Percentiles rank a stretch among this genome's conserved stretches.
These are phyloP conservation scores for Polygonum maritimum DNA, from an alignment of 148 eudicot genomes.

Conservation along the genomic window DNA sequence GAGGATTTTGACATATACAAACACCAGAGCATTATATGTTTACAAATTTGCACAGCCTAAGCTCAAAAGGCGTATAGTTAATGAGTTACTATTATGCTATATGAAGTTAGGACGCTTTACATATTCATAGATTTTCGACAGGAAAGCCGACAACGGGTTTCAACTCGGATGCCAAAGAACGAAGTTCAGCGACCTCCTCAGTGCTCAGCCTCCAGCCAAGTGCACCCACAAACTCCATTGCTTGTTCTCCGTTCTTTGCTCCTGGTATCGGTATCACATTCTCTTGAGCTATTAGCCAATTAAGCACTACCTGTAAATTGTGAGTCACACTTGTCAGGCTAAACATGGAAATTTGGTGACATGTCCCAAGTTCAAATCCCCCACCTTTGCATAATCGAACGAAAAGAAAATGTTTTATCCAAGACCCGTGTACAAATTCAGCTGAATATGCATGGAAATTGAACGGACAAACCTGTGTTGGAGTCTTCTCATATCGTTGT, in stretches of 20 bases:
- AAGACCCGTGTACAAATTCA: background rate
- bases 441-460: no score
- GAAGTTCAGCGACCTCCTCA: slow-evolving; percentile 68
- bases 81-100: background rate
- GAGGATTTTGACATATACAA: no score
- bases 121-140: slow-evolving; percentile 52
- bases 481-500: slow-evolving; percentile 51
- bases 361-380: background rate
- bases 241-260: slow-evolving; percentile 82
- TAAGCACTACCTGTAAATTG: slow-evolving; percentile 60
- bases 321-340: no score
- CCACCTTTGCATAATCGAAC: no score
- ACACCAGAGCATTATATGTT: no score
- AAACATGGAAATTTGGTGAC: no score
- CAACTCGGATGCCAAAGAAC: slow-evolving; percentile 58
- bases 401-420: no score
- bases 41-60: no score
- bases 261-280: slow-evolving; percentile 96
- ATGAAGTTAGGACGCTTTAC: background rate
- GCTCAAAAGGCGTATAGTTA: no score
- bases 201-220: slow-evolving; percentile 63
- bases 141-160: slow-evolving; percentile 72
- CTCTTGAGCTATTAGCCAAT: slow-evolving; percentile 85
- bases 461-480: slow-evolving; percentile 57
- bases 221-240: slow-evolving; percentile 76